Evolutionary conservation across 2,329 filamentous ascomycete genomes (phyloP), one percentile per base, ranked within the genome.

Genomic region (Fusarium annulatum): DNA sequence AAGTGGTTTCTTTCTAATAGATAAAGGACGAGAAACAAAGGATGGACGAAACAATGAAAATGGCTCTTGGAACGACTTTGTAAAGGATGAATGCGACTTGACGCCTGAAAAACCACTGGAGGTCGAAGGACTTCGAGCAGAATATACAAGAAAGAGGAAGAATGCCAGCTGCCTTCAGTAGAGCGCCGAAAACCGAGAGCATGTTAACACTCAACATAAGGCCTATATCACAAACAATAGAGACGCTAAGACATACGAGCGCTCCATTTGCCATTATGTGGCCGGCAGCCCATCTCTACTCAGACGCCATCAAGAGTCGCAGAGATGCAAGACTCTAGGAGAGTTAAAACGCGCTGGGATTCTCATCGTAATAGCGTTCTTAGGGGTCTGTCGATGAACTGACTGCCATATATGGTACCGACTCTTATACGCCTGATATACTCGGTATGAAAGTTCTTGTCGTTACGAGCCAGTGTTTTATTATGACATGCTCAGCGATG

Each of bases 271-370:
- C 8, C 12, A 18, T 9, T 46, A 14, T 7, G 18, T 28, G 23
- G 8, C 18, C 0, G 23, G 14, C 0, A 19, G 23, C 8, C 43
- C 43, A 9, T 46, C 43, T 4, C 43, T 45, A 0, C 1, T 10
- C 11, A 19, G 0, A 3, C 18, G 7, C 5, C 1, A 4, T 14
- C 23, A 19, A 14, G 1, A 46, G 23, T 21, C 43, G 1, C 23
- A 21, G 43, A 46, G 19, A 9, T 21, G 18, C 43, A 5, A 10
- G 5, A 23, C 0, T 19, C 4, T 46, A 8, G 43, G 23, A 46
- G 11, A 26, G 18, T 26, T 23, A 6, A 7, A 18, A 3, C 16
- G 3, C 18, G 19, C 16, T 3, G 23, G 23, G 8, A 46, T 28
- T 14, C 7, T 4, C 2, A 14, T 46, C 11, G 18, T 19, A 14